A percentile compares a stretch with the other conserved stretches of the same genome.
Evolutionary conservation across 345 rosid species (phyloP).

Genomic region (Corchorus olitorius): DNA sequence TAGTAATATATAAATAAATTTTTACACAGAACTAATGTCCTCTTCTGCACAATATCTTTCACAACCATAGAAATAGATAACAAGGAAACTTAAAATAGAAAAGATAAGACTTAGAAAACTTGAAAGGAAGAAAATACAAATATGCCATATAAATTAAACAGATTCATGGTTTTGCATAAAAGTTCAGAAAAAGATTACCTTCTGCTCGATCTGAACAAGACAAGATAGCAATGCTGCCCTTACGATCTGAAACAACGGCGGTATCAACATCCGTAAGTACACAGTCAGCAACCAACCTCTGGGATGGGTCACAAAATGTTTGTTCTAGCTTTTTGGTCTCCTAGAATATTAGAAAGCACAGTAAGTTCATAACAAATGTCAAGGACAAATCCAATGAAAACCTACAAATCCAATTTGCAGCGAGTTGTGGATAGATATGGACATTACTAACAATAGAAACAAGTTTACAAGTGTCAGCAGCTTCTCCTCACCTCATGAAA

Average conservation of each 20-base stretch:
- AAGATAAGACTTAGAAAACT: neutral
- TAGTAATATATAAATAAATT: constrained; percentile 9
- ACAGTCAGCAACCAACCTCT: constrained; percentile 96
- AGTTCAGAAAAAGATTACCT: constrained; percentile 37
- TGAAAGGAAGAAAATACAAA: neutral
- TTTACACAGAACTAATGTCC: neutral
- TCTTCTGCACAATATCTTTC: neutral
- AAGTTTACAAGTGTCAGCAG: constrained; percentile 9
- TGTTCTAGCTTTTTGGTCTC: constrained; percentile 85
- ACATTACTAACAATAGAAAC: neutral
- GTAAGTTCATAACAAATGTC: constrained; percentile 20
- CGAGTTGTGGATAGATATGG: neutral
- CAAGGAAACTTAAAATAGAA: neutral
- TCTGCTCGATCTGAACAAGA: constrained; percentile 74
- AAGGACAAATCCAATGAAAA: neutral
- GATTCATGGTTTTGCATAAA: neutral
- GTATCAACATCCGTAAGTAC: constrained; percentile 77
- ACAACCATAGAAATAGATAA: neutral
- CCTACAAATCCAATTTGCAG: neutral
- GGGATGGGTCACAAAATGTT: constrained; percentile 87
- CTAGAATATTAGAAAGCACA: constrained; percentile 39
- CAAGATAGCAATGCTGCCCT: constrained; percentile 88
- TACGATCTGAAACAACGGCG: constrained; percentile 93
- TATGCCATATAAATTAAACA: neutral
- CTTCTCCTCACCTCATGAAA: constrained; percentile 73